phyloP scores from a whole-genome alignment of 495 filamentous ascomycete genomes.

The Penicillium lividum region DNA sequence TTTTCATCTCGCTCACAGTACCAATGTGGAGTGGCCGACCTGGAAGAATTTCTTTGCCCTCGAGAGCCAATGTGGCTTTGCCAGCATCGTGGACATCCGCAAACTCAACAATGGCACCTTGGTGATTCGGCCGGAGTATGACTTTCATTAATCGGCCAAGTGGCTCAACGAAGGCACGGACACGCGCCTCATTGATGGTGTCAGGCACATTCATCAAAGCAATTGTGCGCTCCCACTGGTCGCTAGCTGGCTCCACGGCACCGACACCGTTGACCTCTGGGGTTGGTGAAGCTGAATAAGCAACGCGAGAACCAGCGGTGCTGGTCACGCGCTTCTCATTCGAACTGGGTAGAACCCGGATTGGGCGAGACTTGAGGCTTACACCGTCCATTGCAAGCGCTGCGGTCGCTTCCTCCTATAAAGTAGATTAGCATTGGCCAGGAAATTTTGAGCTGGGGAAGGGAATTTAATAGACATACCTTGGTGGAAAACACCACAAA shows the following conservation, averaged over 20 bases:
- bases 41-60: slow-evolving; percentile 65
- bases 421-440: slow-evolving; percentile 12
- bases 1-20: slow-evolving; percentile 66
- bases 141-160: slow-evolving; percentile 58
- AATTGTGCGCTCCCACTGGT: slow-evolving; percentile 54
- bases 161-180: slow-evolving; percentile 61
- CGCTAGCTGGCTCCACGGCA: slow-evolving; percentile 31
- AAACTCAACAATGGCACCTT: slow-evolving; percentile 88
- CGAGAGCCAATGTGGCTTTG: slow-evolving; percentile 71
- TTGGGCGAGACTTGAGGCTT: slow-evolving; percentile 64
- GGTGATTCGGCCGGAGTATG: slow-evolving; percentile 66
- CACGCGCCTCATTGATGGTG: slow-evolving; percentile 63
- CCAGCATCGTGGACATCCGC: slow-evolving; percentile 67
- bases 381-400: slow-evolving; percentile 70
- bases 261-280: slow-evolving; percentile 37
- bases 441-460: neutral
- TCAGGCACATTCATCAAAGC: slow-evolving; percentile 64
- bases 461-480: slow-evolving; percentile 32
- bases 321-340: slow-evolving; percentile 49
- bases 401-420: slow-evolving; percentile 63
- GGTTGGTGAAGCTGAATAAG: slow-evolving; percentile 36
- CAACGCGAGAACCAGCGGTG: slow-evolving; percentile 42
- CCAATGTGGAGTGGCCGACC: slow-evolving; percentile 70
- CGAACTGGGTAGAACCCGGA: slow-evolving; percentile 67
- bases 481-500: slow-evolving; percentile 77